Evolutionary conservation across 2,329 filamentous ascomycete species (phyloP).

Genomic region (Epichloe typhina): DNA sequence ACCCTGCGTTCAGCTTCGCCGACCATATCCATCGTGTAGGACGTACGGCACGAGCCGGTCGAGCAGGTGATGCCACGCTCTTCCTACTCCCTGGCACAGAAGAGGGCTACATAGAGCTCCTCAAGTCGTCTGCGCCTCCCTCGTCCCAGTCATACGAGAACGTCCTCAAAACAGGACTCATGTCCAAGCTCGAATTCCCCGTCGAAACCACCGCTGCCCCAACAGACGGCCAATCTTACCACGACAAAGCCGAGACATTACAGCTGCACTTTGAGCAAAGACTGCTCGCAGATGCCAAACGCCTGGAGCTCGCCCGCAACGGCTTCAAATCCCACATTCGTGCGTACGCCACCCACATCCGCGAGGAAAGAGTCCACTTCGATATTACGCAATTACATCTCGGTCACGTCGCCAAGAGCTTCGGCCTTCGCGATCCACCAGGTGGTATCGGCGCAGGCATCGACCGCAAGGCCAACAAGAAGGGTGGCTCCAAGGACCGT

Average conservation of each 20-base stretch:
- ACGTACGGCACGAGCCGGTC: conserved; percentile 84
- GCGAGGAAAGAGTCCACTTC: conserved; percentile 73
- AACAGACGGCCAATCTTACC: conserved; percentile 28
- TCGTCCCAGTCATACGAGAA: conserved; percentile 38
- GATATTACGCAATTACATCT: conserved; percentile 85
- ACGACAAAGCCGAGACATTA: conserved; percentile 41
- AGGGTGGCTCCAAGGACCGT: conserved; percentile 12
- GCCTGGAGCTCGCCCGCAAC: conserved; percentile 68
- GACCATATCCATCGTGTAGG: conserved; percentile 94
- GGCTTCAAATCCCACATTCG: conserved; percentile 87
- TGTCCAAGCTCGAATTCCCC: conserved; percentile 47
- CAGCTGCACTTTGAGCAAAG: conserved; percentile 49
- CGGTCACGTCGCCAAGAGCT: conserved; percentile 88
- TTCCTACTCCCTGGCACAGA: conserved; percentile 87
- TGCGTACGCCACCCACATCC: conserved; percentile 87
- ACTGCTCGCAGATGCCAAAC: conserved; percentile 45
- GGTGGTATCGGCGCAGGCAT: conserved; percentile 59
- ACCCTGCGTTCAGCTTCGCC: conserved; percentile 83
- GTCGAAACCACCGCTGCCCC: conserved; percentile 50
- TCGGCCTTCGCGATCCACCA: conserved; percentile 77
- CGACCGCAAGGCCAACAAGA: conserved; percentile 32
- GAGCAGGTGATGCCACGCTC: conserved; percentile 71
- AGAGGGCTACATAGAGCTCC: conserved; percentile 73
- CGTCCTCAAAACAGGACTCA: conserved; percentile 52
- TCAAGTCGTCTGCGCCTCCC: conserved; percentile 40